These are phyloP conservation scores for Backusella morwellensis DNA, from an alignment of 192 early-diverging fungal species.

Conservation along the genomic window DNA sequence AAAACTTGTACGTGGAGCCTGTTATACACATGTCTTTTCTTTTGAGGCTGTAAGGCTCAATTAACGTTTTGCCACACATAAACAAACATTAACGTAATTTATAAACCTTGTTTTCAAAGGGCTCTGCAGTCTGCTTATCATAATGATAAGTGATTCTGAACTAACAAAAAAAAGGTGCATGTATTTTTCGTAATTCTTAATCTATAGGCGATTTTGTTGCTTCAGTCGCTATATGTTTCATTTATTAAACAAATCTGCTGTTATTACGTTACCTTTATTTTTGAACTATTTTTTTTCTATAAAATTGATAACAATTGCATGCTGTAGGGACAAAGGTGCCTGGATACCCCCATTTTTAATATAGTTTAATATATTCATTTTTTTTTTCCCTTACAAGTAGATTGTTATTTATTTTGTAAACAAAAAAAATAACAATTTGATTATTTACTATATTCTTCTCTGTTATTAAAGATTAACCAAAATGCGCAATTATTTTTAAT, in stretches of 20 bases:
- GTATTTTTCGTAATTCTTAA: background rate
- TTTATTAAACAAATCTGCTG: background rate
- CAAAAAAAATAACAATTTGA: background rate
- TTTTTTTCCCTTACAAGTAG: background rate
- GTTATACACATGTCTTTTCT: background rate
- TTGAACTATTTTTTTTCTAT: background rate
- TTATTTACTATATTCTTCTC: background rate
- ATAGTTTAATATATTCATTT: background rate
- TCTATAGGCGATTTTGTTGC: background rate
- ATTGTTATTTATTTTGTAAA: background rate
- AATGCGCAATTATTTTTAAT: background rate
- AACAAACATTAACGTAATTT: constrained; percentile 1
- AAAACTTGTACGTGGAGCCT: background rate
- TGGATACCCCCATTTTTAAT: background rate
- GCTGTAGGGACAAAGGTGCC: background rate
- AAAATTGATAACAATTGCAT: background rate
- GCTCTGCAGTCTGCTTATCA: background rate
- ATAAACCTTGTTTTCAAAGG: background rate
- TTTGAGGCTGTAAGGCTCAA: background rate
- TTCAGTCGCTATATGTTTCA: background rate
- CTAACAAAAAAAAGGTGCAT: background rate
- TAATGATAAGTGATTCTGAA: background rate
- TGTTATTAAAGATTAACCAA: too few relatives aligned
- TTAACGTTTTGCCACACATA: background rate
- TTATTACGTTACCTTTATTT: background rate